Conservation (phyloP, 2,329 filamentous ascomycete genomes). For the Pochonia chlamydosporia region DNA sequence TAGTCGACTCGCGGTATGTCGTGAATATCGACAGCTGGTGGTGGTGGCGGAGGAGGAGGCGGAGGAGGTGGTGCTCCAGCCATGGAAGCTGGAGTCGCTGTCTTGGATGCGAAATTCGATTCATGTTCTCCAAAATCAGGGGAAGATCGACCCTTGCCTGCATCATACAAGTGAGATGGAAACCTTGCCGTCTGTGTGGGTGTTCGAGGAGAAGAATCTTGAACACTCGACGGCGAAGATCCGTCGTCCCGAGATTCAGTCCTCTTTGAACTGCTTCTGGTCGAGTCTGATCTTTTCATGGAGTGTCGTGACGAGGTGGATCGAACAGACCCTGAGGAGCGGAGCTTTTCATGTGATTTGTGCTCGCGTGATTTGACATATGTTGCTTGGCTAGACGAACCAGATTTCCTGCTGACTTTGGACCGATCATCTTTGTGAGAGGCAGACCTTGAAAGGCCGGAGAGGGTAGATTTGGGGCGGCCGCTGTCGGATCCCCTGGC, state of each 20-base stretch:
- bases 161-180: conserved; percentile 36
- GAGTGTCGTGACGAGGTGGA: conserved; percentile 29
- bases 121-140: conserved; percentile 28
- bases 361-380: conserved; percentile 35
- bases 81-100: conserved; percentile 31
- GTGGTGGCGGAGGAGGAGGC: conserved; percentile 58
- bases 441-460: conserved; percentile 35
- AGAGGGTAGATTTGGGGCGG: conserved; percentile 39
- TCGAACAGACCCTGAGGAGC: conserved; percentile 26
- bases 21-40: conserved; percentile 63
- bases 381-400: conserved; percentile 53
- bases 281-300: conserved; percentile 32
- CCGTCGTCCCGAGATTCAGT: conserved; percentile 37
- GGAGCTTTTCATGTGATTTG: conserved; percentile 30
- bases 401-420: conserved; percentile 48
- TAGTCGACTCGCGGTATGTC: conserved; percentile 86
- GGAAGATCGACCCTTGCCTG: conserved; percentile 30
- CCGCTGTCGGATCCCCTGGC: conserved; percentile 12
- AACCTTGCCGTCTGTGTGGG: conserved; percentile 51
- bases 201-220: conserved; percentile 55
- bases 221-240: conserved; percentile 40
- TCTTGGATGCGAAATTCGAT: conserved; percentile 26
- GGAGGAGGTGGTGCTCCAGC: conserved; percentile 29
- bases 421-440: conserved; percentile 45
- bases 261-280: conserved; percentile 22